Evolutionary conservation across 345 rosid genomes (phyloP), one percentile per base, ranked within the genome.

Genomic region (Eutrema heterophyllum): DNA sequence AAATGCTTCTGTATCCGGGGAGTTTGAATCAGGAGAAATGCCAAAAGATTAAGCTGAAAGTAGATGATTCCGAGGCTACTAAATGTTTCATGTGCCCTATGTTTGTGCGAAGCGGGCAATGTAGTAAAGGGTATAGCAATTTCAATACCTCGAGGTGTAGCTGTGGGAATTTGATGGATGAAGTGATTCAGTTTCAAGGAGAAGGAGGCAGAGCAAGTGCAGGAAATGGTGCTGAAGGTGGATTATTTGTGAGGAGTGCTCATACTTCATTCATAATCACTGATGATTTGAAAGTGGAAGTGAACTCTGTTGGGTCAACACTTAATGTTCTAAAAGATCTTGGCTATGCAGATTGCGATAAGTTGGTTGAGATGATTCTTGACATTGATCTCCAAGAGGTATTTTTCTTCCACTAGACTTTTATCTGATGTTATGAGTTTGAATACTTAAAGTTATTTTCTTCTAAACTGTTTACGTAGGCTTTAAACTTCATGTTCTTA

Each of bases 1-100:
- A 38, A 3, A 73, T 64, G 78, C 71, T 73, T 30, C 4, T 65
- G 30, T 49, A 24, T 29, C 78, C 67, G 2, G 24, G 49, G 49
- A 74, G 43, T 29, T 18, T 51, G 54, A 41, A 13, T 11, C 65
- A 56, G 5, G 48, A 33, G 3, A 24, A 4, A 11, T 53, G 46
- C 1, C 26, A 33, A n/a, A 44, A 44, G 56, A n/a, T 38, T 9
- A 55, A 65, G 63, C n/a, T 64, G n/a, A 44, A 35, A 7, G 21
- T 56, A 2, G 65, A 54, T 55, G 65, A 56, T 16, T 39, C 77
- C 0, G 38, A 32, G 13, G 45, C 13, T 9, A 2, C 1, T 1
- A 65, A 65, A 5, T 65, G 40, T 30, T 65, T 11, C 40, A 65
- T 35, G 46, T 65, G 70, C 26, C 54, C 69, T 29, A 44, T 32